These are phyloP conservation scores for Trichoderma atrobrunneum DNA, from an alignment of 2,329 filamentous ascomycete species.

Conservation along the genomic window DNA sequence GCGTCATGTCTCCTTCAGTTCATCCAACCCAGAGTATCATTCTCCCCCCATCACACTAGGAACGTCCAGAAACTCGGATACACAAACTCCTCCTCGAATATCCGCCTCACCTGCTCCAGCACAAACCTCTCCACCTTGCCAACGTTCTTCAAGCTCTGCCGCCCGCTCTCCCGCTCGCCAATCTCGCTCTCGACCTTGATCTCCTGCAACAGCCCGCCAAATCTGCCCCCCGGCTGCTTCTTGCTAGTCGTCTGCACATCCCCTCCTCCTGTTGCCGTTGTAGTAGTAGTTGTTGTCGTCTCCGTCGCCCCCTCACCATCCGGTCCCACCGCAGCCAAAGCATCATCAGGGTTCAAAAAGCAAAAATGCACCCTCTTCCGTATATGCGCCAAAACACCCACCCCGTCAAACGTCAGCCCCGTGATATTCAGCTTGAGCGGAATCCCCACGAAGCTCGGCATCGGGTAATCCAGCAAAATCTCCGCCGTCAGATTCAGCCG, in stretches of 20 bases:
- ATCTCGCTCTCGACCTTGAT: constrained; percentile 98
- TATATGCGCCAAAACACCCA: constrained; percentile 89
- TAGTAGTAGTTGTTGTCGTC: neutral
- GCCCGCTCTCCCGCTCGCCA: constrained; percentile 83
- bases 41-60: constrained; percentile 59
- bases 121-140: constrained; percentile 98
- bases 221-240: constrained; percentile 32
- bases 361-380: constrained; percentile 88
- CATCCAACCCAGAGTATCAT: neutral
- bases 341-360: constrained; percentile 90
- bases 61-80: constrained; percentile 99
- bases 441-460: constrained; percentile 96
- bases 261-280: neutral
- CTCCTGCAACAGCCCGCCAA: constrained; percentile 82
- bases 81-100: constrained; percentile 98
- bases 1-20: neutral
- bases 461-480: constrained; percentile 94
- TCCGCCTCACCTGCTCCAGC: constrained; percentile 89
- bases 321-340: constrained; percentile 64
- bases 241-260: constrained; percentile 22
- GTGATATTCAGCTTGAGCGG: constrained; percentile 94
- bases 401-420: constrained; percentile 89
- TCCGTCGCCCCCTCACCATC: constrained; percentile 35
- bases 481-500: constrained; percentile 87
- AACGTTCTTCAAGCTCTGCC: constrained; percentile 96